phyloP scores from a whole-genome alignment of 2,329 filamentous ascomycete species.

The Teratosphaeria zuluensis region DNA sequence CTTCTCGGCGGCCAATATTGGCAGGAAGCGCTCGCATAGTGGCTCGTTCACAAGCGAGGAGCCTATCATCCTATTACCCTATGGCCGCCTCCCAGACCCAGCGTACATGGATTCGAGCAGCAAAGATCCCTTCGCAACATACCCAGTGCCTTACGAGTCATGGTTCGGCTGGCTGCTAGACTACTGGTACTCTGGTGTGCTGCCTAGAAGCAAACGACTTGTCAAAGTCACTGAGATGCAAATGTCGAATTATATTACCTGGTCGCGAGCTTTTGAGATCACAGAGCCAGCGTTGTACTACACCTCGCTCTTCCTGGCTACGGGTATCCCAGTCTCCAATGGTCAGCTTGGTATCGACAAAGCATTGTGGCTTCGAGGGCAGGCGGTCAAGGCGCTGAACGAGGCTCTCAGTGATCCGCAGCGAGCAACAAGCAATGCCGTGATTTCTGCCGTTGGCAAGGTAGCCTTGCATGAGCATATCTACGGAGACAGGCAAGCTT shows the following conservation, averaged over 20 bases:
- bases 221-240: slow-evolving; percentile 10
- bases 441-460: slow-evolving; percentile 17
- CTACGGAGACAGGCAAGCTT: slow-evolving; percentile 12
- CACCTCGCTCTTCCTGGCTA: slow-evolving; percentile 13
- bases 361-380: slow-evolving; percentile 6
- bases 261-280: slow-evolving; percentile 12
- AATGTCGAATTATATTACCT: slow-evolving; percentile 9
- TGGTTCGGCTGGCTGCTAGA: slow-evolving; percentile 15
- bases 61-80: not conserved
- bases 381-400: slow-evolving; percentile 9
- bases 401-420: slow-evolving; percentile 13
- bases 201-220: slow-evolving; percentile 7
- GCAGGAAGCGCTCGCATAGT: slow-evolving; percentile 3
- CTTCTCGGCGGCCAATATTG: slow-evolving; percentile 2
- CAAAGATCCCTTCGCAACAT: slow-evolving; percentile 13
- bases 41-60: not conserved
- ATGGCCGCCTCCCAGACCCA: slow-evolving; percentile 7
- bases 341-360: slow-evolving; percentile 4
- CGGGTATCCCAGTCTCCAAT: slow-evolving; percentile 11
- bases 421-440: slow-evolving; percentile 10
- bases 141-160: slow-evolving; percentile 11
- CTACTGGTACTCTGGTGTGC: slow-evolving; percentile 12
- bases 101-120: slow-evolving; percentile 10
- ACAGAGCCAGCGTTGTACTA: slow-evolving; percentile 15
- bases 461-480: slow-evolving; percentile 17